Conservation (phyloP, 345 rosid genomes). For the Arabis hirsuta region DNA sequence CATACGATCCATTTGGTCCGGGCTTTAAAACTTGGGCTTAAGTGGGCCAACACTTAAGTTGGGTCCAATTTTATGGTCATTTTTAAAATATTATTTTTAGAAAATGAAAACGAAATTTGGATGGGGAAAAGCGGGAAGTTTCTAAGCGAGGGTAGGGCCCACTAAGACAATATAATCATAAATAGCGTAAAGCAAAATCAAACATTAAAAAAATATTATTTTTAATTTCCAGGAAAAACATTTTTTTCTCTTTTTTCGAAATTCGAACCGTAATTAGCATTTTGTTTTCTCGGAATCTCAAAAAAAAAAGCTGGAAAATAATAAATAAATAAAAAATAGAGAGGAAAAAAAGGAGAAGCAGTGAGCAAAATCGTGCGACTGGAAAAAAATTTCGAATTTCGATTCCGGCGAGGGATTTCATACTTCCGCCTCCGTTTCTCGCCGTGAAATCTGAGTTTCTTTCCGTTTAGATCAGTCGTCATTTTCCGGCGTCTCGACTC, state of each 20-base stretch:
- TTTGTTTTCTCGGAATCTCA: conserved; percentile 33
- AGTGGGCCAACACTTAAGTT: background rate
- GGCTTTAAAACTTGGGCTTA: background rate
- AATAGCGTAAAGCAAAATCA: conserved; percentile 43
- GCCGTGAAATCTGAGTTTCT: conserved; percentile 30
- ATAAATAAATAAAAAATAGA: background rate
- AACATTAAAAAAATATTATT: background rate
- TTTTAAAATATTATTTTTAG: background rate
- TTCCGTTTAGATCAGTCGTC: background rate
- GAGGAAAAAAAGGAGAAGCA: conserved; percentile 32
- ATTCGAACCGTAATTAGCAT: conserved; percentile 38
- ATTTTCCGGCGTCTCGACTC: conserved; percentile 10
- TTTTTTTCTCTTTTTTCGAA: conserved; percentile 12
- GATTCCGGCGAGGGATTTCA: conserved; percentile 37
- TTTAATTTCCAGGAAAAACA: conserved; percentile 23
- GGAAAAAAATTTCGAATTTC: conserved; percentile 36
- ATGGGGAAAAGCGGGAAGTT: conserved; percentile 38
- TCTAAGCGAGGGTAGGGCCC: conserved; percentile 28
- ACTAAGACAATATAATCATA: conserved; percentile 8
- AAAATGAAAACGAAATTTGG: background rate
- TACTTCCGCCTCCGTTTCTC: conserved; percentile 32
- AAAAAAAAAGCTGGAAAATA: background rate
- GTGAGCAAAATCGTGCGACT: conserved; percentile 42
- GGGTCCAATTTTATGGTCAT: background rate
- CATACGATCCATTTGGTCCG: background rate